Base-by-base conservation (phyloP, 495 filamentous ascomycete genomes). In the Schizothecium vesticola region DNA sequence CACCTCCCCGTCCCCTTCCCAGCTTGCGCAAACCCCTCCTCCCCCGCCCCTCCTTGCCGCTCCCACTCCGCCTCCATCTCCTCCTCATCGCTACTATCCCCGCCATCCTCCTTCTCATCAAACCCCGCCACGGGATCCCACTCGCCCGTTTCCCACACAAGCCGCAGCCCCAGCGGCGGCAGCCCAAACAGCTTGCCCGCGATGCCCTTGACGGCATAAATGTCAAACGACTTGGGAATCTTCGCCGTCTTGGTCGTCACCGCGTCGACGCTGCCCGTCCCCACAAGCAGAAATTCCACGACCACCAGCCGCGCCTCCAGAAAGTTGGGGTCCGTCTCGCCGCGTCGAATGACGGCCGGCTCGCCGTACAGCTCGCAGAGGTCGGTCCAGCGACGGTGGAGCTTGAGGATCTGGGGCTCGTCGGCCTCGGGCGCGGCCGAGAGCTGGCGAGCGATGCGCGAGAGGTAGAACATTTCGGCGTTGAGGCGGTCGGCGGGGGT, bases 391-490 rank as follows among this genome's bases (percentile, higher is more conserved):
- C 93, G 84, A 2, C 83, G 86, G 75, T 98, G 92, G 21, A 80
- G 70, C 9, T 78, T 78, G 8, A 90, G 79, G 10, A 91, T 83
- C 2, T 75, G 73, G 3, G 74, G 70, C 69, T 89, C 85, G n/a
- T 83, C 80, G 1, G 77, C 78, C 69, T 86, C 80, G 0, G 89
- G 82, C 0, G 82, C 84, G 11, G 82, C 82, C 19, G 90, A 87
- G 22, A 97, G 80, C 72, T 91, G 90, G 61, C 87, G 87, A 21
- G 85, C 91, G 64, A 97, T 93, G 29, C 88, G 85, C 7, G 87
- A 89, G 12, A 98, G 86, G 75, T 98, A 99, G 78, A 94, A 99
- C 73, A 93, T 89, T 65, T 99, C 95, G 13, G 91, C 92, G 72
- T 98, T 93, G 59, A 84, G 82, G 22, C 95, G 87, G 69, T 97